Evolutionary conservation across 805 yeast species (phyloP).

Genomic region (Blastobotrys peoriensis): DNA sequence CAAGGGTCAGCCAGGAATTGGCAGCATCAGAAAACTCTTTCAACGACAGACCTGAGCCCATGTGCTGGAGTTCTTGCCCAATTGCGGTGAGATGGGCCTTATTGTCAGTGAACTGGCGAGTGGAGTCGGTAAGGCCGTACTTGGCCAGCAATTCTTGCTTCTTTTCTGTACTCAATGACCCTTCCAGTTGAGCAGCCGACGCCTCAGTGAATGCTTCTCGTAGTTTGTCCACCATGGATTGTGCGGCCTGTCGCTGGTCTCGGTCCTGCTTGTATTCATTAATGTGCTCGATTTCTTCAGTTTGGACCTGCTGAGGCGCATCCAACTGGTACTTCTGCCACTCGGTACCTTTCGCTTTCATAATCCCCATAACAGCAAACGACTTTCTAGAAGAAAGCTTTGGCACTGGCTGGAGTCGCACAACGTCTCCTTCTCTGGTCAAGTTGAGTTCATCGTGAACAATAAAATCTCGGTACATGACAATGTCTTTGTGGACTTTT

Average conservation of each 20-base stretch:
- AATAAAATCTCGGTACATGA: conserved; percentile 73
- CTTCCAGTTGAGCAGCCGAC: background rate
- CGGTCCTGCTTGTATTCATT: conserved; percentile 50
- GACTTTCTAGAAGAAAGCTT: conserved; percentile 76
- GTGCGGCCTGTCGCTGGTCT: conserved; percentile 12
- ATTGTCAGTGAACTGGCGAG: background rate
- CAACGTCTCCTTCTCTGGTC: conserved; percentile 92
- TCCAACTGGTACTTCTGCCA: conserved; percentile 71
- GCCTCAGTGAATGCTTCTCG: background rate
- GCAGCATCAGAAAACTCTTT: background rate
- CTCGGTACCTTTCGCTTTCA: conserved; percentile 84
- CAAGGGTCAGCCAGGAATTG: background rate
- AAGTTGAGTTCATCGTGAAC: conserved; percentile 92
- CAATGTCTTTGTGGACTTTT: conserved; percentile 45
- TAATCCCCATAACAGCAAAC: conserved; percentile 89
- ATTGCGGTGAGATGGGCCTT: background rate
- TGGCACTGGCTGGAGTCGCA: conserved; percentile 78
- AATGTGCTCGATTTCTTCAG: conserved; percentile 59
- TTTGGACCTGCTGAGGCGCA: conserved; percentile 59
- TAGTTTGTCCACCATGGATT: background rate
- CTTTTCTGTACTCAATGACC: background rate
- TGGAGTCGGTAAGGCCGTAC: background rate
- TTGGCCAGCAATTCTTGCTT: background rate
- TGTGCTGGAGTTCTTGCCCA: background rate
- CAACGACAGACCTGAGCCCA: background rate